phyloP scores from a whole-genome alignment of 306 rosid species.

The Arachis hypogaea region DNA sequence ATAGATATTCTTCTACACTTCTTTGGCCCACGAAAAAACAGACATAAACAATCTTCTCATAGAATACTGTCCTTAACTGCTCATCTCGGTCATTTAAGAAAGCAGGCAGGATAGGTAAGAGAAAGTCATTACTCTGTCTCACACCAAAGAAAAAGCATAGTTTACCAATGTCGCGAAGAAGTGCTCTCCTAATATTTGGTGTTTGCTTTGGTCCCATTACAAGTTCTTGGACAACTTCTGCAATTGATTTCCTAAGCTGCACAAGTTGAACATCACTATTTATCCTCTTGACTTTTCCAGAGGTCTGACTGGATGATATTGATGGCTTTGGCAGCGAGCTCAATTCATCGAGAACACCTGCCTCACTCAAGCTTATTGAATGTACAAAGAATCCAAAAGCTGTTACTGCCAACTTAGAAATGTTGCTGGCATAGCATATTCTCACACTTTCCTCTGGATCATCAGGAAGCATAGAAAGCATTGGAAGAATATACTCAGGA shows the following conservation, averaged over 20 bases:
- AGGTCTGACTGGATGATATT: constrained; percentile 57
- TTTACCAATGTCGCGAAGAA: constrained; percentile 88
- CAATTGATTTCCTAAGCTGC: constrained; percentile 89
- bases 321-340: constrained; percentile 59
- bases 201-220: constrained; percentile 99
- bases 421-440: constrained; percentile 94
- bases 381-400: constrained; percentile 91
- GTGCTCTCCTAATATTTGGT: constrained; percentile 96
- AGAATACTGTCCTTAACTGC: constrained; percentile 87
- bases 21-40: constrained; percentile 98
- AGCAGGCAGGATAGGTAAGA: constrained; percentile 96
- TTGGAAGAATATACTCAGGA: constrained; percentile 92
- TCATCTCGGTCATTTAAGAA: constrained; percentile 95
- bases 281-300: constrained; percentile 68
- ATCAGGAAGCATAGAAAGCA: constrained; percentile 99
- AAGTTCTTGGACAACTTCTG: constrained; percentile 97
- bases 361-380: constrained; percentile 95
- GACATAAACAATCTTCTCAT: constrained; percentile 89
- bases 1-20: constrained; percentile 98
- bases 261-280: constrained; percentile 73
- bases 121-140: constrained; percentile 90
- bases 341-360: constrained; percentile 91
- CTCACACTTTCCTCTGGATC: constrained; percentile 99
- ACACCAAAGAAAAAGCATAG: constrained; percentile 96
- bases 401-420: constrained; percentile 89